Evolutionary conservation across 306 rosid species (phyloP).

Genomic region (Datisca glomerata): DNA sequence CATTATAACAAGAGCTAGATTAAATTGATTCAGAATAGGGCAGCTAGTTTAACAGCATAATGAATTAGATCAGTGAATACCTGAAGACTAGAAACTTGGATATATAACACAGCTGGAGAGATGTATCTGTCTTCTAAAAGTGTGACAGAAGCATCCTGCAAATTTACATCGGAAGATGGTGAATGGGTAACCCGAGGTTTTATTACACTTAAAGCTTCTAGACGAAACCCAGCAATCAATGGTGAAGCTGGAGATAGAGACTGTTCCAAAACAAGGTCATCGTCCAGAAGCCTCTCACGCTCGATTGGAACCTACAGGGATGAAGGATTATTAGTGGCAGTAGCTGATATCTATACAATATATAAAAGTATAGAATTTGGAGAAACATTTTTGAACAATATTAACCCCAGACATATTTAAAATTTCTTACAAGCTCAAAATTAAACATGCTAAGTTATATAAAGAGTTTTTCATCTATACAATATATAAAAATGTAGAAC

Average conservation of each 20-base stretch:
- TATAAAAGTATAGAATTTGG: too few relatives aligned
- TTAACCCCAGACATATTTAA: too few relatives aligned
- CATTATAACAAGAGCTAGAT: too few relatives aligned
- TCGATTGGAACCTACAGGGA: slow-evolving; percentile 72
- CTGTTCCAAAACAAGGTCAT: slow-evolving; percentile 74
- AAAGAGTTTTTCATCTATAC: too few relatives aligned
- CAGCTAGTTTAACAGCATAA: too few relatives aligned
- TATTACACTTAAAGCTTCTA: slow-evolving; percentile 78
- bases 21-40: too few relatives aligned
- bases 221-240: slow-evolving; percentile 77
- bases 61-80: slow-evolving; percentile 29
- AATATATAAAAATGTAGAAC: too few relatives aligned
- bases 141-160: slow-evolving; percentile 28
- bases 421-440: too few relatives aligned
- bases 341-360: not conserved
- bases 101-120: slow-evolving; percentile 71
- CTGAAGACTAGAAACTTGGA: slow-evolving; percentile 80
- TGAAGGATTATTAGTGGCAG: slow-evolving; percentile 8
- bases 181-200: slow-evolving; percentile 91
- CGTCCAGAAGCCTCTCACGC: slow-evolving; percentile 60
- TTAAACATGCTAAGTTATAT: too few relatives aligned
- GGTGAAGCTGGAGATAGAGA: slow-evolving; percentile 63
- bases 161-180: slow-evolving; percentile 39
- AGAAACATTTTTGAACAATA: too few relatives aligned
- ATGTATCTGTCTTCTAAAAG: slow-evolving; percentile 63